Evolutionary conservation across 352 stramenopile genomes (phyloP).

Genomic region (Globisporangium alternatum): DNA sequence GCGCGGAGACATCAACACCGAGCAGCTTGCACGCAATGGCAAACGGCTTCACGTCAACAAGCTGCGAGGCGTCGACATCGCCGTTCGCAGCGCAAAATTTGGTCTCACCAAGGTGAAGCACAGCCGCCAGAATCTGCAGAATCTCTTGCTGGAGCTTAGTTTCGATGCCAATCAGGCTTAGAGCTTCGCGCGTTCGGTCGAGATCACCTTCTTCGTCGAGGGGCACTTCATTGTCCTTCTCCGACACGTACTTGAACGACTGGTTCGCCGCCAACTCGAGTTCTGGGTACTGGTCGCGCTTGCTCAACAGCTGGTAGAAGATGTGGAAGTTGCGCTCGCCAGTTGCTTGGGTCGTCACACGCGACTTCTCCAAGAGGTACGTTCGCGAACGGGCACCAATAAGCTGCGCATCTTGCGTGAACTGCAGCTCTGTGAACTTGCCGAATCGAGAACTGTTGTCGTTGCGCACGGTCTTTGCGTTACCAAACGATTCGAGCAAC

Average conservation of each 20-base stretch:
- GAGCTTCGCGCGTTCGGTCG: constrained; percentile 71
- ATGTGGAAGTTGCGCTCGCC: constrained; percentile 94
- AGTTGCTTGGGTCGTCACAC: constrained; percentile 79
- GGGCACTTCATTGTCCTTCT: constrained; percentile 23
- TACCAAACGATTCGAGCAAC: constrained; percentile 84
- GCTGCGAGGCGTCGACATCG: constrained; percentile 72
- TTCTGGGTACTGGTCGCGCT: constrained; percentile 53
- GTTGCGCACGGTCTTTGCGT: constrained; percentile 85
- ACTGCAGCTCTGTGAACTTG: constrained; percentile 87
- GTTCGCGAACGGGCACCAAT: constrained; percentile 82
- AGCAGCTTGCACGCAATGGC: constrained; percentile 55
- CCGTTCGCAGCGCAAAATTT: constrained; percentile 73
- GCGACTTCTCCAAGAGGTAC: constrained; percentile 92
- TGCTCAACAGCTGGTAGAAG: constrained; percentile 90
- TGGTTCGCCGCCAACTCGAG: constrained; percentile 42
- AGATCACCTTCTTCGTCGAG: constrained; percentile 69
- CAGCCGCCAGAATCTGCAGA: constrained; percentile 83
- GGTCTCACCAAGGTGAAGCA: constrained; percentile 93
- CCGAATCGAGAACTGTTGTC: constrained; percentile 86
- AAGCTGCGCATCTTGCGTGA: constrained; percentile 64
- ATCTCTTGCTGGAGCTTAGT: constrained; percentile 83
- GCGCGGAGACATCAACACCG: constrained; percentile 44
- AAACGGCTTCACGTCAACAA: constrained; percentile 60
- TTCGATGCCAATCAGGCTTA: constrained; percentile 88
- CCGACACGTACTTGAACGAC: constrained; percentile 72